Conservation (phyloP, 192 early-diverging fungal species). For the Piromyces finnis region DNA sequence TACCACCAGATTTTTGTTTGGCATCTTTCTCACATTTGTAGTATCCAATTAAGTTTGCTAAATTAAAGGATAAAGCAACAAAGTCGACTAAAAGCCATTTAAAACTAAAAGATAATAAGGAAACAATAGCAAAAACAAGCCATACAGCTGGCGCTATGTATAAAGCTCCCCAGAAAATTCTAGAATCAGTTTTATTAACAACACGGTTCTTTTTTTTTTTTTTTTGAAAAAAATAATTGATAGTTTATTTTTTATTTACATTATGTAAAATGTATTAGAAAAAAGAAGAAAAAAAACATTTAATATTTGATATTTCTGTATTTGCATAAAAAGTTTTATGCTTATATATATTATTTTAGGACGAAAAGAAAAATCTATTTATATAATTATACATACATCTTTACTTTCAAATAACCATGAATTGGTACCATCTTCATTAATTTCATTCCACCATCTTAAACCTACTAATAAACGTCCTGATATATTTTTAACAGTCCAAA, state of each 20-base stretch:
- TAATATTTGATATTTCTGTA: no score
- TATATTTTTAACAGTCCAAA: slow-evolving; percentile 99
- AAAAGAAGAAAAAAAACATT: no score
- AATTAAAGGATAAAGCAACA: slow-evolving; percentile 67
- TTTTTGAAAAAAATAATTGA: no score
- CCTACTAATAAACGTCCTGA: slow-evolving; percentile 91
- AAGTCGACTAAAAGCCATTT: slow-evolving; percentile 73
- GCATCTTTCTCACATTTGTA: slow-evolving; percentile 12
- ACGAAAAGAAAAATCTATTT: no score
- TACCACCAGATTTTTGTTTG: slow-evolving; percentile 13
- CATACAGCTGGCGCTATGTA: slow-evolving; percentile 74
- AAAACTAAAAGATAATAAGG: slow-evolving; percentile 52
- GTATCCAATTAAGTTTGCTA: slow-evolving; percentile 75
- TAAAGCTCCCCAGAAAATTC: slow-evolving; percentile 82
- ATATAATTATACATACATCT: slow-evolving; percentile 45
- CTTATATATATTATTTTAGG: no score
- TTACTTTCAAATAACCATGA: slow-evolving; percentile 93
- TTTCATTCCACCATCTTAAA: slow-evolving; percentile 98
- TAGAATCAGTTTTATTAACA: slow-evolving; percentile 71
- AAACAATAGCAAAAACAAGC: slow-evolving; percentile 60
- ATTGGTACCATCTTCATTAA: slow-evolving; percentile 83
- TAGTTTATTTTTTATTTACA: no score
- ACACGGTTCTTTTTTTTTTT: slow-evolving; percentile 32
- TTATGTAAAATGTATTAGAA: no score
- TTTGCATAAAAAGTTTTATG: no score